phyloP scores from a whole-genome alignment of 2,329 filamentous ascomycete genomes.

The Microdochium trichocladiopsis region DNA sequence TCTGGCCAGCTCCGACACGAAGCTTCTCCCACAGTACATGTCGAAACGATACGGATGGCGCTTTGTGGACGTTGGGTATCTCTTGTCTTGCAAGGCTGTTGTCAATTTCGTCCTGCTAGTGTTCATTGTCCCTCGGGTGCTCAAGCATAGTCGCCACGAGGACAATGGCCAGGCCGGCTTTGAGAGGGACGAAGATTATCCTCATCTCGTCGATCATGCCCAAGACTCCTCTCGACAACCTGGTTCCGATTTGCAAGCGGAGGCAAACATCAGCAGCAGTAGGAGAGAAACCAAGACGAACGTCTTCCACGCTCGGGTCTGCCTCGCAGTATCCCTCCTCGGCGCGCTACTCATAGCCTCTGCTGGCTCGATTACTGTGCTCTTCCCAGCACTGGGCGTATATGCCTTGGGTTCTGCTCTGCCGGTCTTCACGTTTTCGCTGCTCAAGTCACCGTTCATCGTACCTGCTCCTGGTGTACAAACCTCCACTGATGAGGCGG shows the following conservation, averaged over 20 bases:
- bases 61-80: slow-evolving; percentile 38
- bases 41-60: slow-evolving; percentile 39
- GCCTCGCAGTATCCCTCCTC: slow-evolving; percentile 28
- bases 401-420: slow-evolving; percentile 42
- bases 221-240: neutral
- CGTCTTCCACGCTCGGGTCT: slow-evolving; percentile 25
- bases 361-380: slow-evolving; percentile 26
- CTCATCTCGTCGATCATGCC: no score
- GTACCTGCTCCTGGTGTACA: slow-evolving; percentile 8
- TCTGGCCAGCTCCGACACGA: slow-evolving; percentile 42
- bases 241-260: neutral
- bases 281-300: slow-evolving; percentile 12
- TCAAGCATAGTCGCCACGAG: slow-evolving; percentile 8
- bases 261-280: neutral
- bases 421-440: slow-evolving; percentile 40
- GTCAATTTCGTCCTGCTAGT: slow-evolving; percentile 38
- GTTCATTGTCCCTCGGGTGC: slow-evolving; percentile 29
- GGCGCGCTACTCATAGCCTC: slow-evolving; percentile 36
- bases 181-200: neutral
- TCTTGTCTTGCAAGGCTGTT: slow-evolving; percentile 38
- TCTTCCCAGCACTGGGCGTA: slow-evolving; percentile 34
- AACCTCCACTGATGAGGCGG: no score
- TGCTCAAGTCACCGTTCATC: slow-evolving; percentile 36
- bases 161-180: neutral
- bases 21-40: slow-evolving; percentile 41